Evolutionary conservation across 805 yeast genomes (phyloP), one percentile per base, ranked within the genome.

Genomic region (Sugiyamaella boreocaroliniensis): DNA sequence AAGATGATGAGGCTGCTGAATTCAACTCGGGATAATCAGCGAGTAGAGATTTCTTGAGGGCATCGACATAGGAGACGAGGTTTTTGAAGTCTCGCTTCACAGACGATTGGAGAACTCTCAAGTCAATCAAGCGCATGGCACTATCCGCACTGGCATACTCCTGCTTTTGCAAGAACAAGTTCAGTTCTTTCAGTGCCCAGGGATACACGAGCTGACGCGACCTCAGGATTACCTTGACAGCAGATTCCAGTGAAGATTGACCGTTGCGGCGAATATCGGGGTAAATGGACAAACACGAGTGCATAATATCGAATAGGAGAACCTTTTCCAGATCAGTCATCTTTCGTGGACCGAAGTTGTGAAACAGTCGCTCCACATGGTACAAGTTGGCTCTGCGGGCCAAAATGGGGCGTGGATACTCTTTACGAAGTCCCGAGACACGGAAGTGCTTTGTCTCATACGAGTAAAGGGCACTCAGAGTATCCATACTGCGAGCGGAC

Each of bases 391-490:
- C 73, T 51, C 95, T 76, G 0, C 86, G 79, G 2, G 86, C 95
- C n/a, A 89, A 64, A 1, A 86, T 77, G 0, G 87, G 76, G 63
- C 97, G 80, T 0, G 98, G 89, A 57, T 75, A 84, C 1, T 89
- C 87, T 54, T 84, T 82, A 5, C 80, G 70, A 18, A 80, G 66
- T 44, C 86, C 81, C 4, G 84, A 77, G 4, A 86, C 69, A n/a
- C 79, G 73, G 61, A 85, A 90, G 9, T 81, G 71, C 40, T 77
- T 76, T 45, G 77, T 78, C 50, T 84, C 72, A 61, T 78, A 81
- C 0, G 76, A 73, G 54, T 81, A 79, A 46, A 80, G 79, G 34
- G 83, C 72, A 40, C 71, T 70, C 4, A 82, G 66, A 29, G 71
- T 78, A 45, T 81, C 83, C 53, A 81, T 79, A 2, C 76, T 70